Evolutionary conservation across 495 filamentous ascomycete species (phyloP), one percentile per base, ranked within the genome.

Genomic region (Schizothecium vesticola): DNA sequence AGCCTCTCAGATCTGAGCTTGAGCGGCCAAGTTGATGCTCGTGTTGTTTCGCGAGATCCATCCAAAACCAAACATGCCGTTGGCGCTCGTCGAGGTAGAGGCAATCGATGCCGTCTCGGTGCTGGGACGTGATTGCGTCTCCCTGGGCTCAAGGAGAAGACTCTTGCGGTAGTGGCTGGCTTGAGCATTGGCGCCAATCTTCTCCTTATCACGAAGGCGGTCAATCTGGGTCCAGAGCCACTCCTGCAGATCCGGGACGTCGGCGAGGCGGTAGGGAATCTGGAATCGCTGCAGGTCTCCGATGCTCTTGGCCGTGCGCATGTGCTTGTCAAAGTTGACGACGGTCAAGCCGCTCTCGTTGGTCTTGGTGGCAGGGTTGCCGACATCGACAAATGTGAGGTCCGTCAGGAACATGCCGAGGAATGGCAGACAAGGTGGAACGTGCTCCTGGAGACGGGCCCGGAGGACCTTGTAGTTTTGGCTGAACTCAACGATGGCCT

Each of bases 291-390:
- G 95, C 12, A 98, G 85, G 71, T 98, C 94, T 66, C 92, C 92
- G 75, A 99, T 96, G 76, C 97, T 94, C 73, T 91, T 91, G 9
- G 96, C 94, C 3, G 94, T 97, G 75, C 92, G 92, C 75, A 90
- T 90, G 75, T 98, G 91, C 80, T 98, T 99, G 84, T 98, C 95
- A 70, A 97, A 99, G 80, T 99, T 99, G 85, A 99, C 94, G 21
- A 97, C 92, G 0, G 86, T 84, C 77, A 90, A 84, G 33, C 89
- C 86, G 7, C 65, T 74, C 61, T 79, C 75, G 29, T 60, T 75
- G 13, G 72, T 76, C 70, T 89, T 88, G 31, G 84, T 91, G 8
- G 91, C 87, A 60, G 91, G 90, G 79, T 99, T 99, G 67, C 96
- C 96, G 68, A 92, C 91, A 75, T 99, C 94, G 23, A 97, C 90